Evolutionary conservation across 2,329 filamentous ascomycete genomes (phyloP).

Genomic region (Alternaria postmessia): DNA sequence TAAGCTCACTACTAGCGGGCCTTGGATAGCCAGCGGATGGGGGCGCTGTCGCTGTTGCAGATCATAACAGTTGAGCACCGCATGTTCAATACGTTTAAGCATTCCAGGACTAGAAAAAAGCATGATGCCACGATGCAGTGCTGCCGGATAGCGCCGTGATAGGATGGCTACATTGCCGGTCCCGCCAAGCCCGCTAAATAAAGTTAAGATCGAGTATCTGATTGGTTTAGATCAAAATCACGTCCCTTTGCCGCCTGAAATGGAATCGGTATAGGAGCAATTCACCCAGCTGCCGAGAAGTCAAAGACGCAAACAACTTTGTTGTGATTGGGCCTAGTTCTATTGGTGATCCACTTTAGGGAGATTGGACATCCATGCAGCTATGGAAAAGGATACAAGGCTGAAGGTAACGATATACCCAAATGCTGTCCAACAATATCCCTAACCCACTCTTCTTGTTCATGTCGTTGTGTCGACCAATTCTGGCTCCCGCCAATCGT

Average conservation of each 20-base stretch:
- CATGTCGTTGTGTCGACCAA: background rate
- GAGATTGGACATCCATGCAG: constrained; percentile 8
- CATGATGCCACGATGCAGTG: constrained; percentile 4
- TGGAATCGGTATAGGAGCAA: constrained; percentile 19
- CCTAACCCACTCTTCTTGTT: background rate
- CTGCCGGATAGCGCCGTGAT: constrained; percentile 15
- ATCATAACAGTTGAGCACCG: constrained; percentile 12
- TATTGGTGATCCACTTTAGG: constrained; percentile 18
- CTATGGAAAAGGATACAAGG: background rate
- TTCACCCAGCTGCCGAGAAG: constrained; percentile 12
- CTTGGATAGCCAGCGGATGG: constrained; percentile 30
- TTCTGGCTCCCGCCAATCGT: background rate
- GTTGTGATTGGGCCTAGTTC: constrained; percentile 24
- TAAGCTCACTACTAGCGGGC: constrained; percentile 46
- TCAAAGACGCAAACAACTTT: constrained; percentile 13
- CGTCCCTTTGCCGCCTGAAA: constrained; percentile 12
- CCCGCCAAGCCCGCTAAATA: constrained; percentile 13
- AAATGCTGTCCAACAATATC: background rate
- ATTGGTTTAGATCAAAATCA: constrained; percentile 25
- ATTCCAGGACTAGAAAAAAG: background rate
- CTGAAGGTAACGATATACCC: background rate
- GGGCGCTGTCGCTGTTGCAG: constrained; percentile 8
- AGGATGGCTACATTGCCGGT: constrained; percentile 25
- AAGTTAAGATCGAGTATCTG: background rate
- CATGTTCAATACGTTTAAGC: constrained; percentile 2